Evolutionary conservation across 1,284 basidiomycete species (phyloP).

Genomic region (Athelia psychrophila): DNA sequence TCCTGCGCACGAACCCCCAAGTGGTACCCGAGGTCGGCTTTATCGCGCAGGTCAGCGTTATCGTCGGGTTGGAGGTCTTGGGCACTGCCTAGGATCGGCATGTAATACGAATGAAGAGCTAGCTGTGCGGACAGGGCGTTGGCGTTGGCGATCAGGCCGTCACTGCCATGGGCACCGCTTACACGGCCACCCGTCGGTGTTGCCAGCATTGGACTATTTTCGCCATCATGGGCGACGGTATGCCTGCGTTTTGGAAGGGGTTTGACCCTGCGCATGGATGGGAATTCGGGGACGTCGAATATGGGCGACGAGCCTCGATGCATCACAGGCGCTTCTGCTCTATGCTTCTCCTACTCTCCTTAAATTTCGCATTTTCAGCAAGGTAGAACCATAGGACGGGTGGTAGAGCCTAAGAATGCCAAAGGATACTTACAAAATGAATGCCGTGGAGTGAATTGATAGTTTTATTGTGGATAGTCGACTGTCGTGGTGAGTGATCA

Average conservation of each 20-base stretch:
- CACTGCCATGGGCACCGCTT: slow-evolving; percentile 11
- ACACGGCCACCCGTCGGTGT: too few species aligned
- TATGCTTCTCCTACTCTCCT: too few species aligned
- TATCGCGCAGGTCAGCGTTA: neutral
- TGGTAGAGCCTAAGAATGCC: too few species aligned
- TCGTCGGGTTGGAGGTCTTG: slow-evolving; percentile 36
- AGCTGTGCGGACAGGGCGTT: slow-evolving; percentile 50
- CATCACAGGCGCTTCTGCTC: slow-evolving; percentile 20
- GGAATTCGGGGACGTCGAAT: slow-evolving; percentile 62
- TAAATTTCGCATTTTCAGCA: too few species aligned
- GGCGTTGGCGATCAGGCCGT: slow-evolving; percentile 49
- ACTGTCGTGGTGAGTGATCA: too few species aligned
- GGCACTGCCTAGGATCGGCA: slow-evolving; percentile 49
- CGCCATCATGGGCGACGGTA: slow-evolving; percentile 23
- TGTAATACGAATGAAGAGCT: slow-evolving; percentile 60
- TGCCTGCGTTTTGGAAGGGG: slow-evolving; percentile 74
- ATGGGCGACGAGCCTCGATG: slow-evolving; percentile 51
- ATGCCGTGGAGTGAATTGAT: too few species aligned
- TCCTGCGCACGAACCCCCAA: slow-evolving; percentile 24
- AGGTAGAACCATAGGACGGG: too few species aligned
- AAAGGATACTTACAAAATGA: too few species aligned
- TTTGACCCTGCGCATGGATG: slow-evolving; percentile 60
- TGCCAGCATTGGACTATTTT: neutral
- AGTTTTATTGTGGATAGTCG: too few species aligned
- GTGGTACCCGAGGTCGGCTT: slow-evolving; percentile 14